A percentile compares a stretch with the other conserved stretches of the same genome.
Evolutionary conservation across 2,329 filamentous ascomycete species (phyloP).

Genomic region (Aspergillus aculeatus): DNA sequence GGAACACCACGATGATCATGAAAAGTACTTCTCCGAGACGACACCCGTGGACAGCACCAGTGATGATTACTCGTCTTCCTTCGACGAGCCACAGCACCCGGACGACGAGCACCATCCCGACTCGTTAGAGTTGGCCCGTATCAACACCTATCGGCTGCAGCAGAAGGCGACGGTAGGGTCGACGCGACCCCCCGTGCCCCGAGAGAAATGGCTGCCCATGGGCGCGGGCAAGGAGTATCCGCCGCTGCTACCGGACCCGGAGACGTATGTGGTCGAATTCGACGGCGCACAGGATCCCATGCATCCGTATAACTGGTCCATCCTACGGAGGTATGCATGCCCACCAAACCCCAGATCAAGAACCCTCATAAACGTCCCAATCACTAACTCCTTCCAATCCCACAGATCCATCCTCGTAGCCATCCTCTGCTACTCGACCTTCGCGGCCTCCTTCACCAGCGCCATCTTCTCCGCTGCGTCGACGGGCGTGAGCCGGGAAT

Average conservation of each 20-base stretch:
- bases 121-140: constrained; percentile 21
- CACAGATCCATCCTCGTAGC: constrained; percentile 22
- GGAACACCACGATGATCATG: not conserved
- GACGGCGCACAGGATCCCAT: constrained; percentile 52
- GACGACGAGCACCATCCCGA: constrained; percentile 13
- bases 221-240: constrained; percentile 50
- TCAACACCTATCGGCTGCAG: constrained; percentile 23
- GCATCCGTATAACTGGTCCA: constrained; percentile 54
- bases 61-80: not conserved
- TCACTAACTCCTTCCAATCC: not conserved
- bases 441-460: constrained; percentile 51
- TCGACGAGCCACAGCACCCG: not conserved
- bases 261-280: constrained; percentile 58
- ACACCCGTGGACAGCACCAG: constrained; percentile 1
- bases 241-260: constrained; percentile 48
- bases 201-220: constrained; percentile 26
- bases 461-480: constrained; percentile 71
- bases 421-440: constrained; percentile 46
- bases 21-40: not conserved
- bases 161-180: constrained; percentile 24
- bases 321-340: constrained; percentile 41
- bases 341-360: too few species aligned
- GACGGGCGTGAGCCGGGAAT: constrained; percentile 50
- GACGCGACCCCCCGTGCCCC: constrained; percentile 18
- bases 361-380: not conserved